These are phyloP conservation scores for Suillus plorans DNA, from an alignment of 768 basidiomycete genomes.

Conservation along the genomic window DNA sequence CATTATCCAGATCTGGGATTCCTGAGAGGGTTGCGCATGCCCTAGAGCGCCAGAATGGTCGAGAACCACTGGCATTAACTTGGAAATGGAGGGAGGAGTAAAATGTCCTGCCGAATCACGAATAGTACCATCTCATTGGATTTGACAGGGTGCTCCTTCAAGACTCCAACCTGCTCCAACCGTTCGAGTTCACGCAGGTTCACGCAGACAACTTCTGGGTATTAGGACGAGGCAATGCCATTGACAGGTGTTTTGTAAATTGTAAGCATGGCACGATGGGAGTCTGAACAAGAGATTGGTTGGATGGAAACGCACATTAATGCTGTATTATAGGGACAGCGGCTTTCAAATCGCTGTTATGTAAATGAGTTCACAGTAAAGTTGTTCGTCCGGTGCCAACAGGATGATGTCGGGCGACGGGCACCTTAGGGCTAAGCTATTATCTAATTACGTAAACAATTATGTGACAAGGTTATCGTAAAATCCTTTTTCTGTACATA, in stretches of 20 bases:
- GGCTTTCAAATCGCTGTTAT: background rate
- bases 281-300: background rate
- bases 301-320: background rate
- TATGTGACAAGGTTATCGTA: background rate
- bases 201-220: background rate
- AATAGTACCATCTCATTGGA: background rate
- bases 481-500: background rate
- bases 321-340: background rate
- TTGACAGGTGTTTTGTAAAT: background rate
- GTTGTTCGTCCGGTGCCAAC: background rate
- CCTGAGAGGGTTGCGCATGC: background rate
- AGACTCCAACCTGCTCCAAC: background rate
- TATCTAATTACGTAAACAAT: background rate
- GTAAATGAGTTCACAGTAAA: background rate
- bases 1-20: too few relatives aligned
- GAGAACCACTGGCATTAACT: background rate
- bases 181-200: background rate
- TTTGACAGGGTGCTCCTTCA: background rate
- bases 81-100: background rate
- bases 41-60: background rate
- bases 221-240: background rate
- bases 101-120: background rate
- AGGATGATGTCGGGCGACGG: background rate
- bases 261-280: background rate
- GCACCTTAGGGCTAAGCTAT: background rate